phyloP scores from a whole-genome alignment of 2,329 filamentous ascomycete genomes.

The Clonostachys rosea region DNA sequence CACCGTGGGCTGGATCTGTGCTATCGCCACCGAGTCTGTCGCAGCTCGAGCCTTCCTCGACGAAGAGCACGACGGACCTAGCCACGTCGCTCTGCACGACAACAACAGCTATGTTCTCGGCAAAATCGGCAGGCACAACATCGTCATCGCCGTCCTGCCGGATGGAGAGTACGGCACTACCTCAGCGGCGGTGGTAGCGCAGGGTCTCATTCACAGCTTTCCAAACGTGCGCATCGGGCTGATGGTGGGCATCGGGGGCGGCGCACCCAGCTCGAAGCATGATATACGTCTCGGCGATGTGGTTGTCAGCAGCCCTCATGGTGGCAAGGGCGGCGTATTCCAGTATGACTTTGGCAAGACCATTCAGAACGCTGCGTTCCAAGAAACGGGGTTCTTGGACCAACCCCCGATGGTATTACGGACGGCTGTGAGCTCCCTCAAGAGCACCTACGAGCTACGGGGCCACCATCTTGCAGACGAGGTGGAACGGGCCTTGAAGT shows the following conservation, averaged over 20 bases:
- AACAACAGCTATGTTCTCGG: slow-evolving; percentile 21
- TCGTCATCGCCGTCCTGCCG: slow-evolving; percentile 24
- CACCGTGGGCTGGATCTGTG: slow-evolving; percentile 37
- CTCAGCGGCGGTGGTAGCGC: slow-evolving; percentile 15
- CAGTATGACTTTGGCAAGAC: slow-evolving; percentile 1
- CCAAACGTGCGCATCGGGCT: slow-evolving; percentile 18
- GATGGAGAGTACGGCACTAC: slow-evolving; percentile 14
- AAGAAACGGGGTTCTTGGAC: background rate
- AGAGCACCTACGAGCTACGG: background rate
- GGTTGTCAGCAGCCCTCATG: slow-evolving; percentile 4
- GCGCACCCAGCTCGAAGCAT: slow-evolving; percentile 2
- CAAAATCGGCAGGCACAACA: slow-evolving; percentile 21
- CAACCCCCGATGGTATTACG: background rate
- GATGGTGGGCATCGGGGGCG: slow-evolving; percentile 26
- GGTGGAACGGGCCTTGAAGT: background rate
- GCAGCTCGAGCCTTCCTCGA: slow-evolving; percentile 32
- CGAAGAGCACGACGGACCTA: slow-evolving; percentile 7
- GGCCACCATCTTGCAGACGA: background rate
- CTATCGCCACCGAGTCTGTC: slow-evolving; percentile 25
- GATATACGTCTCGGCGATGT: background rate
- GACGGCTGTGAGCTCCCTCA: background rate
- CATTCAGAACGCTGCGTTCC: background rate
- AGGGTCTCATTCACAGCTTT: slow-evolving; percentile 19
- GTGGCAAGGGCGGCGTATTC: slow-evolving; percentile 2
- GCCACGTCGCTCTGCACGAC: slow-evolving; percentile 1